Percentiles rank a stretch among this genome's conserved stretches.
phyloP scores from a whole-genome alignment of 257 asterid species.

The Solanum peruvianum region DNA sequence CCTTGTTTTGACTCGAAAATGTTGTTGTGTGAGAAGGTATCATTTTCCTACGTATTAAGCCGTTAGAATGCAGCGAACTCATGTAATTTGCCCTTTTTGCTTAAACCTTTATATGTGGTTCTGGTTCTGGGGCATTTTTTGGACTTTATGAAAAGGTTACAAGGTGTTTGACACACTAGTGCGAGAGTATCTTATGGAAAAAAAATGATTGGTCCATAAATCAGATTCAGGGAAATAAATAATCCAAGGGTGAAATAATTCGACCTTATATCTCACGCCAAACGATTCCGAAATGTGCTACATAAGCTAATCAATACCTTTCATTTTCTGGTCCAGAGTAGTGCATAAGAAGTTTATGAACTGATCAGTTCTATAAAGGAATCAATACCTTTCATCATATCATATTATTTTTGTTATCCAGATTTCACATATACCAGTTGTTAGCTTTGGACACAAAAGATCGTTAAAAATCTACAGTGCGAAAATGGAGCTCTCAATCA shows the following conservation, averaged over 20 bases:
- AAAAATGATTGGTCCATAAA: background rate
- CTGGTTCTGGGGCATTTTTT: background rate
- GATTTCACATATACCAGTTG: conserved; percentile 16
- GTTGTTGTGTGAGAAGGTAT: background rate
- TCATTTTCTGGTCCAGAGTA: background rate
- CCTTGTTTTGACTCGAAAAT: background rate
- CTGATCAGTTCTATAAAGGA: background rate
- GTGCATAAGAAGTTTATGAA: background rate
- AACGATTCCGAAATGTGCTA: background rate
- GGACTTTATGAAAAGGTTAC: background rate
- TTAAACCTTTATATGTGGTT: background rate
- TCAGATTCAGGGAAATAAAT: background rate
- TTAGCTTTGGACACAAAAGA: conserved; percentile 16
- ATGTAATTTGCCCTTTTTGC: background rate
- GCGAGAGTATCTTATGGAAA: background rate
- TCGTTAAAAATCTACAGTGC: conserved; percentile 16
- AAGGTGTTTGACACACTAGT: background rate
- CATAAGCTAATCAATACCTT: too few species aligned
- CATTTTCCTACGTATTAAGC: background rate
- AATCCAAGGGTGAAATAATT: background rate
- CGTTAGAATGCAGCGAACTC: background rate
- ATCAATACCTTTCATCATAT: background rate
- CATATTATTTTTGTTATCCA: conserved; percentile 7
- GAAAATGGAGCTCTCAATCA: conserved; percentile 66
- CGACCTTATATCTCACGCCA: background rate